These are phyloP conservation scores for Pseudogymnoascus sp. DNA, from an alignment of 2,329 filamentous ascomycete species.

Conservation along the genomic window DNA sequence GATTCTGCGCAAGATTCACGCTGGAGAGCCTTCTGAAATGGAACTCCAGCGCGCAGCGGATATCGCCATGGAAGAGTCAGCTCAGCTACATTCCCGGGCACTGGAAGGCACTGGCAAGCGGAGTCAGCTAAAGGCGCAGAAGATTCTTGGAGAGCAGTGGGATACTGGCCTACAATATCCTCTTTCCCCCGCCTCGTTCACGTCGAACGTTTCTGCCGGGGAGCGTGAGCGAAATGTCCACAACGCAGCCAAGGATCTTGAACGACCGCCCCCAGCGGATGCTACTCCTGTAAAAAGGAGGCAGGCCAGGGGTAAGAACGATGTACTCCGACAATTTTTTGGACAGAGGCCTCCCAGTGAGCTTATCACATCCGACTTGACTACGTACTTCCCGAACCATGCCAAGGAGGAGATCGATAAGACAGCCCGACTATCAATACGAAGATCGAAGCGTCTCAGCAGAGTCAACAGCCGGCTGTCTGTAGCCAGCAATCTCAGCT, in stretches of 20 bases:
- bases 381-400: conserved; percentile 95
- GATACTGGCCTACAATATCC: conserved; percentile 74
- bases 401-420: conserved; percentile 90
- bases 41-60: conserved; percentile 82
- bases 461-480: conserved; percentile 88
- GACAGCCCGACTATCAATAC: conserved; percentile 85
- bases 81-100: conserved; percentile 59
- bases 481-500: conserved; percentile 87
- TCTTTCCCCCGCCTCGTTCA: conserved; percentile 69
- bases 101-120: conserved; percentile 55
- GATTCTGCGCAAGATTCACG: conserved; percentile 86
- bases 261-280: conserved; percentile 42
- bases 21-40: conserved; percentile 77
- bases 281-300: conserved; percentile 31
- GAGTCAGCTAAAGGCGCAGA: conserved; percentile 80
- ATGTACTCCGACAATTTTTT: conserved; percentile 71
- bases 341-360: conserved; percentile 91
- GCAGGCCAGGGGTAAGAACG: conserved; percentile 41
- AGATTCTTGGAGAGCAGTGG: conserved; percentile 81
- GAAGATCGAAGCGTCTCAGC: conserved; percentile 83
- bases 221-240: conserved; percentile 62
- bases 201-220: conserved; percentile 32
- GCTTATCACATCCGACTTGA: conserved; percentile 91
- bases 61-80: conserved; percentile 81
- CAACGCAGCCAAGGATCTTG: conserved; percentile 50